Conservation (phyloP, 2,329 filamentous ascomycete genomes). For the Xylaria sp. region DNA sequence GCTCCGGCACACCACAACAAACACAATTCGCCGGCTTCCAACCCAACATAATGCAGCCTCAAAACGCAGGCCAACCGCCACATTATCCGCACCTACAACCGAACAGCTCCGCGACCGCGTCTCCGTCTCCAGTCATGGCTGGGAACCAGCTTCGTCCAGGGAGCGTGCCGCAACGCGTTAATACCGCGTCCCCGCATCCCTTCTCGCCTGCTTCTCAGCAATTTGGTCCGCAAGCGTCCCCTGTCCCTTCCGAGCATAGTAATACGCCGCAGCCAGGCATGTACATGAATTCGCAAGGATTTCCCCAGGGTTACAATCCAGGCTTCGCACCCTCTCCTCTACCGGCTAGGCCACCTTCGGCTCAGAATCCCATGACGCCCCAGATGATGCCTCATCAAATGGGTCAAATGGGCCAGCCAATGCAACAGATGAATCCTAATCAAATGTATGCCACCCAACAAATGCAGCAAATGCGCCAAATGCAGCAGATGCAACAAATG, state of each 20-base stretch:
- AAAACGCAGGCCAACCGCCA: conserved; percentile 58
- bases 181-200: conserved; percentile 86
- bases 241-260: conserved; percentile 68
- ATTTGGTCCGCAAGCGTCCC: conserved; percentile 67
- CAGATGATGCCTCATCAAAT: conserved; percentile 54
- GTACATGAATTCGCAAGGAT: conserved; percentile 57
- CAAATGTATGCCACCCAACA: conserved; percentile 35
- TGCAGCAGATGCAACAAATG: conserved; percentile 46
- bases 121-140: conserved; percentile 84
- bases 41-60: conserved; percentile 55
- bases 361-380: conserved; percentile 47
- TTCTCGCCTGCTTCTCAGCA: conserved; percentile 75
- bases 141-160: conserved; percentile 68
- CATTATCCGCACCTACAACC: conserved; percentile 79
- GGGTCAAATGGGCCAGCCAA: conserved; percentile 29
- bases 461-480: conserved; percentile 42
- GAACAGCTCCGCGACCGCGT: conserved; percentile 75
- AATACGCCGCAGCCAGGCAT: conserved; percentile 68
- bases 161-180: conserved; percentile 71
- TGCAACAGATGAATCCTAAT: conserved; percentile 35
- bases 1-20: conserved; percentile 88
- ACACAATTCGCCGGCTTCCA: conserved; percentile 67
- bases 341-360: conserved; percentile 51
- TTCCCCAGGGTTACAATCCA: conserved; percentile 53
- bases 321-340: conserved; percentile 54